A percentile compares a stretch with the other conserved stretches of the same genome.
These are phyloP conservation scores for Nicotiana attenuata DNA, from an alignment of 257 asterid genomes.

Conservation along the genomic window DNA sequence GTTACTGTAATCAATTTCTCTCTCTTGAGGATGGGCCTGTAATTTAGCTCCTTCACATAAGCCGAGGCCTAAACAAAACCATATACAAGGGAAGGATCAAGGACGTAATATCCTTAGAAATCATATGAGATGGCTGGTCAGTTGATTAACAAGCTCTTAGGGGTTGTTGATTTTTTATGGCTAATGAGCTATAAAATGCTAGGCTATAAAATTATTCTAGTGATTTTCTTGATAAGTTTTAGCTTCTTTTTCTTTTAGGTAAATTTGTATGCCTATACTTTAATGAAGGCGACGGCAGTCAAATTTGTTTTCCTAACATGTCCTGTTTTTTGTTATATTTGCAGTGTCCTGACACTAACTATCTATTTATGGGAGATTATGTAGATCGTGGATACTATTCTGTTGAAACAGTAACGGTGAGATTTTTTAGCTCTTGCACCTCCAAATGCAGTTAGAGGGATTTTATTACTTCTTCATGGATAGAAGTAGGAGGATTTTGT, in stretches of 20 bases:
- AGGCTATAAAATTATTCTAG: not conserved
- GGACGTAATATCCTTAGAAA: not conserved
- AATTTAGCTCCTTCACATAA: not conserved
- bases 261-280: not conserved
- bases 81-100: not conserved
- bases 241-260: not conserved
- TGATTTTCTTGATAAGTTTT: not conserved
- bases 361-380: conserved; percentile 90
- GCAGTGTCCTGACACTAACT: conserved; percentile 86
- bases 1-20: not conserved
- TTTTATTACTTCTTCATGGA: not conserved
- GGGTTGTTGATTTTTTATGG: not conserved
- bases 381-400: conserved; percentile 89
- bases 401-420: conserved; percentile 74
- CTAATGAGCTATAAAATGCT: not conserved
- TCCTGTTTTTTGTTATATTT: conserved; percentile 19
- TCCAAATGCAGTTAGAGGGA: not conserved
- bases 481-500: not conserved
- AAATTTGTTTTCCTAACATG: not conserved
- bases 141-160: not conserved
- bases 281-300: not conserved
- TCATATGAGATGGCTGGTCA: not conserved
- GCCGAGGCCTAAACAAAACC: not conserved
- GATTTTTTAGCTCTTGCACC: conserved; percentile 15
- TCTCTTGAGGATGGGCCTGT: not conserved